Evolutionary conservation across 495 filamentous ascomycete genomes (phyloP).

Genomic region (Clohesyomyces aquaticus): DNA sequence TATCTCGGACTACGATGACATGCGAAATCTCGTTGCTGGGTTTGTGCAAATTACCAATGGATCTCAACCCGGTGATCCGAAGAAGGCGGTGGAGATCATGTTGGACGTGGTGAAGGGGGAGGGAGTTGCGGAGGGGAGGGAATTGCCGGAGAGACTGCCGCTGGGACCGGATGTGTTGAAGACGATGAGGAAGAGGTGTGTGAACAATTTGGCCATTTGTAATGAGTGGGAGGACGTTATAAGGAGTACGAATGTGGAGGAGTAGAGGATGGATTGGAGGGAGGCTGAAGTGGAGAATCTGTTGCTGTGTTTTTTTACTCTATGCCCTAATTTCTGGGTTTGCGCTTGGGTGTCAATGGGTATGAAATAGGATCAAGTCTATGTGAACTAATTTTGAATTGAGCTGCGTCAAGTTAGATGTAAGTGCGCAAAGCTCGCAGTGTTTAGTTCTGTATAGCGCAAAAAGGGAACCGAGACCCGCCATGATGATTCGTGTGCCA

Average conservation of each 20-base stretch:
- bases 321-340: too few species aligned
- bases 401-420: too few species aligned
- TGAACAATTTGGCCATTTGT: slow-evolving; percentile 44
- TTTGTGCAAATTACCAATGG: slow-evolving; percentile 7
- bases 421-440: too few species aligned
- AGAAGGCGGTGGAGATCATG: slow-evolving; percentile 45
- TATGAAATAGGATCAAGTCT: too few species aligned
- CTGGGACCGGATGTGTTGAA: slow-evolving; percentile 49
- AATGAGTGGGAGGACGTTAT: slow-evolving; percentile 46
- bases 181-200: slow-evolving; percentile 44
- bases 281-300: too few species aligned
- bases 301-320: too few species aligned
- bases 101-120: slow-evolving; percentile 51
- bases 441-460: too few species aligned
- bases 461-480: too few species aligned
- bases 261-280: too few species aligned
- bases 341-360: too few species aligned
- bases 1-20: slow-evolving; percentile 13
- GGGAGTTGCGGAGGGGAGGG: slow-evolving; percentile 41
- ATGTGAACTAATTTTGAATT: too few species aligned
- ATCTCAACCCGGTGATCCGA: slow-evolving; percentile 48
- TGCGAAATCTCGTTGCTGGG: not conserved
- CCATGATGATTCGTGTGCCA: too few species aligned
- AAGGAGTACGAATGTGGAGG: slow-evolving; percentile 25
- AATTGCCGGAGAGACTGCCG: slow-evolving; percentile 42